These are phyloP conservation scores for Mycena maculata DNA, from an alignment of 768 basidiomycete species.

Conservation along the genomic window DNA sequence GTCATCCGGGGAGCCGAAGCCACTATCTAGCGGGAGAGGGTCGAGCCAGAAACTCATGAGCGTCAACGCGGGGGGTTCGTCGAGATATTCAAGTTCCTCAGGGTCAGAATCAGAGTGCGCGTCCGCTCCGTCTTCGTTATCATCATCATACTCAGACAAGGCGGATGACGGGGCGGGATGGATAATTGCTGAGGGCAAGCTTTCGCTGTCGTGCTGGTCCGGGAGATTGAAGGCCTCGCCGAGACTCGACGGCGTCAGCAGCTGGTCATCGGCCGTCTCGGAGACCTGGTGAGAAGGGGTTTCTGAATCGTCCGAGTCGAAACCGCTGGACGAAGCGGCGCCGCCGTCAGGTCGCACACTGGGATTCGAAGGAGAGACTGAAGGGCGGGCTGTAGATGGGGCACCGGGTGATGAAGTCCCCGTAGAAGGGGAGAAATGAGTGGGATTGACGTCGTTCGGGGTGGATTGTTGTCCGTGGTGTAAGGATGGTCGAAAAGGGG, in stretches of 20 bases:
- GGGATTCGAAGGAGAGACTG: too few species aligned
- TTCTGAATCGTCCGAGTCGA: neutral
- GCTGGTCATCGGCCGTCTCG: neutral
- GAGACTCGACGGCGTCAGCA: slow-evolving; percentile 3
- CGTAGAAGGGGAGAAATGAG: neutral
- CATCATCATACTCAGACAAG: neutral
- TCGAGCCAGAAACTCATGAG: neutral
- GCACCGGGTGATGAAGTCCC: too few species aligned
- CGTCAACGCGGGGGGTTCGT: slow-evolving; percentile 15
- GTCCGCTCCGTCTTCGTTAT: neutral
- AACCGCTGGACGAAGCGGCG: neutral
- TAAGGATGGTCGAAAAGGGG: too few species aligned
- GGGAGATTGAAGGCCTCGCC: neutral
- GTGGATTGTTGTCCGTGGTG: too few species aligned
- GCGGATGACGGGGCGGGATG: slow-evolving; percentile 1
- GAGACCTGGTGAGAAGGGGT: neutral
- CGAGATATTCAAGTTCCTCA: slow-evolving; percentile 22
- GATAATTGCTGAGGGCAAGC: neutral
- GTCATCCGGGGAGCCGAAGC: neutral
- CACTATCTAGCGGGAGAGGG: slow-evolving; percentile 3
- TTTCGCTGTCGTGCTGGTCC: slow-evolving; percentile 17
- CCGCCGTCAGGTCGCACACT: neutral
- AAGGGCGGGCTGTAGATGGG: neutral
- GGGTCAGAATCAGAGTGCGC: neutral
- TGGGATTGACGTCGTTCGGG: too few species aligned